A percentile compares a stretch with the other conserved stretches of the same genome.
Evolutionary conservation across 768 basidiomycete species (phyloP).

Genomic region (Arthromyces matolae): DNA sequence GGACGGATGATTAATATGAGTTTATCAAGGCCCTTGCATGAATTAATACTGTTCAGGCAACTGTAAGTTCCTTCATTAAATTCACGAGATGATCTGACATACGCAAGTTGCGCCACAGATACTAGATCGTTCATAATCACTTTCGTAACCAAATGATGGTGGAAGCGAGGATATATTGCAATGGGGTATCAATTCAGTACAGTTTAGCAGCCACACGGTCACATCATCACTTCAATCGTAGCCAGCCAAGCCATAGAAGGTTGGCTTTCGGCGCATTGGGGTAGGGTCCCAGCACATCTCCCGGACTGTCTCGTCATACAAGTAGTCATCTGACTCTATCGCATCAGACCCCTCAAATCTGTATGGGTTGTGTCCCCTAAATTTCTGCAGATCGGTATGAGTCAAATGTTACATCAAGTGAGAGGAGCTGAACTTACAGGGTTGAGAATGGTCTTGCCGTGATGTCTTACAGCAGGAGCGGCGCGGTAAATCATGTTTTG

Average conservation of each 20-base stretch:
- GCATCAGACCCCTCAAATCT: background rate
- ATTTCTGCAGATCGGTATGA: background rate
- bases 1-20: too few relatives aligned
- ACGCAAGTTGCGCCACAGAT: too few relatives aligned
- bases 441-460: constrained; percentile 3
- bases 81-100: too few relatives aligned
- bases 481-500: constrained; percentile 3
- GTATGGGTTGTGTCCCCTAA: constrained; percentile 7
- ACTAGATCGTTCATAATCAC: too few relatives aligned
- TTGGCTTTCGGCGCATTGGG: background rate
- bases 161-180: too few relatives aligned
- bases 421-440: background rate
- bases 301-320: constrained; percentile 1
- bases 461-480: background rate
- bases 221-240: too few relatives aligned
- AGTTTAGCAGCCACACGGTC: too few relatives aligned
- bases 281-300: background rate
- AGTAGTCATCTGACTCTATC: background rate
- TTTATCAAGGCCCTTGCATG: too few relatives aligned
- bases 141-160: too few relatives aligned
- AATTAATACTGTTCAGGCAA: too few relatives aligned
- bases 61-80: too few relatives aligned
- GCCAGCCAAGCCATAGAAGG: background rate
- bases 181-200: too few relatives aligned
- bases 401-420: background rate